These are phyloP conservation scores for Vitis cinerea DNA, from an alignment of 164 flowering plant genomes.

Conservation along the genomic window DNA sequence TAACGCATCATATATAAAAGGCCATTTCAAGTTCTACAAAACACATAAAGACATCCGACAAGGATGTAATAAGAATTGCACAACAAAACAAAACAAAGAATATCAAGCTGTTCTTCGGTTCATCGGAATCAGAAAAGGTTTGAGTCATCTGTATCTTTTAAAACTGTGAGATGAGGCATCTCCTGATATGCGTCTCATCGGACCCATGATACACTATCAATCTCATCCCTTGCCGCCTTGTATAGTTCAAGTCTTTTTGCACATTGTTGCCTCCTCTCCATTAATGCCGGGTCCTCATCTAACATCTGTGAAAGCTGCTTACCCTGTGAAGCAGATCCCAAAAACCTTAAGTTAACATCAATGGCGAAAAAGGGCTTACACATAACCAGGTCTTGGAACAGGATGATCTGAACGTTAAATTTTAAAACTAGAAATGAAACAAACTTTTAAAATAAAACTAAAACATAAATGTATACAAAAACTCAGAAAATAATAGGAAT, in stretches of 20 bases:
- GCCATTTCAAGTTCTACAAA: too few species aligned
- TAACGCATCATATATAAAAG: too few species aligned
- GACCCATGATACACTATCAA: slow-evolving; percentile 78
- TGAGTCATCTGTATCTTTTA: background rate
- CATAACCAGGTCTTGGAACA: too few species aligned
- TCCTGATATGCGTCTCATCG: slow-evolving; percentile 26
- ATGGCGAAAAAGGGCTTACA: too few species aligned
- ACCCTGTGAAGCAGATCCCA: slow-evolving; percentile 35
- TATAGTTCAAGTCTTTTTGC: slow-evolving; percentile 85
- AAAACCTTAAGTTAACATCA: background rate
- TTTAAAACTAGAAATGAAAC: too few species aligned
- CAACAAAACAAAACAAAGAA: background rate
- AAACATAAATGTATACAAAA: too few species aligned
- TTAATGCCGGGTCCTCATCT: slow-evolving; percentile 87
- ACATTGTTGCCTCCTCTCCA: slow-evolving; percentile 77
- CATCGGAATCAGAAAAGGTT: background rate
- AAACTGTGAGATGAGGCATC: background rate
- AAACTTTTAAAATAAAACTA: too few species aligned
- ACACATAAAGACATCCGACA: too few species aligned
- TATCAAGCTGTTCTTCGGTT: slow-evolving; percentile 15
- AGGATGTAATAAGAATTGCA: too few species aligned
- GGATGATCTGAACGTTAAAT: too few species aligned
- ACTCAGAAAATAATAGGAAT: too few species aligned
- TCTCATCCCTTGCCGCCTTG: slow-evolving; percentile 85
- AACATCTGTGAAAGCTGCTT: slow-evolving; percentile 64